Evolutionary conservation across 495 filamentous ascomycete species (phyloP).

Genomic region (Neurospora pannonica): DNA sequence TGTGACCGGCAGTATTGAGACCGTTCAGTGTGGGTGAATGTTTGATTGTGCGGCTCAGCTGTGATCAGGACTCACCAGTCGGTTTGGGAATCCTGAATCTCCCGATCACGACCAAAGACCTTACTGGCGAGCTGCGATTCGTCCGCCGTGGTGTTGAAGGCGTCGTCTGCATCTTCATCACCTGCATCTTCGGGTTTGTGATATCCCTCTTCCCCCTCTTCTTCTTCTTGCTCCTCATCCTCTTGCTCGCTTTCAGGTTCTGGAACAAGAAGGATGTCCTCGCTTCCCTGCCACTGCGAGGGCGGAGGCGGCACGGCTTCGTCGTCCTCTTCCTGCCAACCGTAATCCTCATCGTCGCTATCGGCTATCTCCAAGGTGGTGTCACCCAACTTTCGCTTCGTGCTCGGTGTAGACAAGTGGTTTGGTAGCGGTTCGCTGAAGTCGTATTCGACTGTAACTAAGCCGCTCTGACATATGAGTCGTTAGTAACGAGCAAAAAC

Average conservation of each 20-base stretch:
- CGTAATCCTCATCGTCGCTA: constrained; percentile 44
- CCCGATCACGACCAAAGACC: not conserved
- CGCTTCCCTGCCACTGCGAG: constrained; percentile 44
- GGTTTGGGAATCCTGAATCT: not conserved
- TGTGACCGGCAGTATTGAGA: not conserved
- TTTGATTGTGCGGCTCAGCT: not conserved
- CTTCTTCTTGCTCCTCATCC: constrained; percentile 13
- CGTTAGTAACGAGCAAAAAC: constrained; percentile 14
- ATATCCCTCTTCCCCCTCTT: not conserved
- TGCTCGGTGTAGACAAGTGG: constrained; percentile 19
- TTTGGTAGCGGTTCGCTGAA: constrained; percentile 15
- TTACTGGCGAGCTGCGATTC: not conserved
- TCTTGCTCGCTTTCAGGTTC: constrained; percentile 21
- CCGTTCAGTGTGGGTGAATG: not conserved
- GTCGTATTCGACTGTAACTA: constrained; percentile 18
- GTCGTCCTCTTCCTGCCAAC: constrained; percentile 41
- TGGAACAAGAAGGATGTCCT: constrained; percentile 36
- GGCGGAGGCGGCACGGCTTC: constrained; percentile 34
- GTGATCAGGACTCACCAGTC: not conserved
- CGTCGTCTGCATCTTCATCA: not conserved
- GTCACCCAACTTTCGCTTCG: constrained; percentile 36
- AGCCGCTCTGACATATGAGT: constrained; percentile 10
- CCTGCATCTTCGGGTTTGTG: not conserved
- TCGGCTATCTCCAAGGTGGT: constrained; percentile 39
- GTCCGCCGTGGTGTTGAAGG: not conserved